phyloP scores from a whole-genome alignment of 371 early-diverging fungal genomes.

The Syncephalastrum sp. region DNA sequence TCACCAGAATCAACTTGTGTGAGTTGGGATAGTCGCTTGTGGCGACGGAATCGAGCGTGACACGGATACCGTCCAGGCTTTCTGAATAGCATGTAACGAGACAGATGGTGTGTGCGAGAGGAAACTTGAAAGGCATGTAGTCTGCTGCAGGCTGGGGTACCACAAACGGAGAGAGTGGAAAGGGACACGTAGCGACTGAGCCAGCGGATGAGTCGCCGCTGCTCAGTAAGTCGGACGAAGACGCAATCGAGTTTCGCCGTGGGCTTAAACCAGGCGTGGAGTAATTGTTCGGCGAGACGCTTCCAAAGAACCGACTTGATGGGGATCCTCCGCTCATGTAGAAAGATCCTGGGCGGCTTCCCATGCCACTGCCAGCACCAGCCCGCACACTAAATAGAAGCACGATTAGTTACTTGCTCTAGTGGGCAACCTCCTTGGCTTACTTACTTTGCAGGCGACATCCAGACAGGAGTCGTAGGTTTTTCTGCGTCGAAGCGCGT shows the following conservation, averaged over 20 bases:
- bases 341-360: constrained; percentile 7
- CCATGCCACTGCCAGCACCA: neutral
- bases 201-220: constrained; percentile 11
- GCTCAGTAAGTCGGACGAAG: constrained; percentile 3
- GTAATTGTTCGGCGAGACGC: neutral
- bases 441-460: constrained; percentile 27
- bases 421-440: no score
- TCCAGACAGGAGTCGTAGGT: constrained; percentile 25
- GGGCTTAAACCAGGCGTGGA: constrained; percentile 11
- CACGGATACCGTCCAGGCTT: constrained; percentile 85
- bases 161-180: constrained; percentile 38
- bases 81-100: constrained; percentile 93
- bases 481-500: constrained; percentile 36
- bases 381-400: neutral
- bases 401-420: neutral
- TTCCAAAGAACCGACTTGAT: constrained; percentile 10
- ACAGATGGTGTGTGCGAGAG: constrained; percentile 73
- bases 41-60: constrained; percentile 94
- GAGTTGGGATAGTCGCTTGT: constrained; percentile 89
- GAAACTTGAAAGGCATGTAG: constrained; percentile 70
- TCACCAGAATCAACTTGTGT: constrained; percentile 89
- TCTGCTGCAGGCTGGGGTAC: constrained; percentile 49
- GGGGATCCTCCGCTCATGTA: constrained; percentile 5
- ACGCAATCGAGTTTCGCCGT: constrained; percentile 11
- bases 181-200: constrained; percentile 24